Evolutionary conservation across 345 rosid species (phyloP), one percentile per base, ranked within the genome.

Genomic region (Erucastrum elatum): DNA sequence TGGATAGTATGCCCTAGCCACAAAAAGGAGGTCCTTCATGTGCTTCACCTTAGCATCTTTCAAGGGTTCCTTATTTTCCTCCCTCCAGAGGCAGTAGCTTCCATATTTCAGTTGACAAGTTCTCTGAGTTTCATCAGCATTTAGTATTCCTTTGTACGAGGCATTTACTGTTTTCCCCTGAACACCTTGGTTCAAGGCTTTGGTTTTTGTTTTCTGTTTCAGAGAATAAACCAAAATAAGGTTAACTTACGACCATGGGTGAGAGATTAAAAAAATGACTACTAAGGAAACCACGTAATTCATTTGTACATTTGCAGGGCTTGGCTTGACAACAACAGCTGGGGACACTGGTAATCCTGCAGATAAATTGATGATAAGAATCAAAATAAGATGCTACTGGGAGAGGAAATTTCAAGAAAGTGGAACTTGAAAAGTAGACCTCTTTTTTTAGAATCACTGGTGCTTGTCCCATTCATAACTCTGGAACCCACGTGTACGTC

Each of bases 71-170:
- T 82, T 91, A 84, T 93, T 90, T 82, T 93, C 87, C 75, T 82
- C 87, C 74, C 85, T 89, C 99, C 98, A 95, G 72, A 86, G 87
- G 87, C 99, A 95, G 86, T 95, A 95, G 85, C 97, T 90, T 70
- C 98, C 97, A 84, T 85, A 92, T 83, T 81, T 86, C 75, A 82
- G 58, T 81, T 95, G 97, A 84, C 99, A 95, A 60, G 71, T 77
- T 77, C 81, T 87, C 72, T 67, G 84, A 81, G 67, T 82, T 75
- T 83, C 91, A 76, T 86, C 88, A 71, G 71, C 65, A 30, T 13
- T 56, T 37, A 70, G 82, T 80, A 66, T 77, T 26, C 26, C 77
- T 65, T 73, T 77, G 62, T 9, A 37, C 16, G 77, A 44, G 60
- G 61, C 74, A 26, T 13, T 56, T 34, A 66, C 83, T 80, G 56